Conservation (phyloP, 805 yeast genomes). For the Saccharomycopsis sp. region DNA sequence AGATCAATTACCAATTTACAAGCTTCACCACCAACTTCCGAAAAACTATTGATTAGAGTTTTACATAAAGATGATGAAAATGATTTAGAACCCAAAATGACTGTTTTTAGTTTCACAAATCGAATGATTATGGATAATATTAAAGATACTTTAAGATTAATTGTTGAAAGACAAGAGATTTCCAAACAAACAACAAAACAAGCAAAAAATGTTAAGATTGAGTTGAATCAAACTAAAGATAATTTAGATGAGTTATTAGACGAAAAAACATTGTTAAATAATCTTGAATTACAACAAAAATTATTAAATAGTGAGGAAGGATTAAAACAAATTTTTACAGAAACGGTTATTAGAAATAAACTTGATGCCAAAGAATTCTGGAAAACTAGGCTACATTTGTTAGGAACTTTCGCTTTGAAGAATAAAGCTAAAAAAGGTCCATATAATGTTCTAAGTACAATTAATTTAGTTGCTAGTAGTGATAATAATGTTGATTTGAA, state of each 20-base stretch:
- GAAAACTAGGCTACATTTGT: conserved; percentile 67
- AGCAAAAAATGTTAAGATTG: conserved; percentile 4
- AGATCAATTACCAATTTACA: conserved; percentile 41
- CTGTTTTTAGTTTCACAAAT: conserved; percentile 54
- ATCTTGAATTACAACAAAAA: conserved; percentile 70
- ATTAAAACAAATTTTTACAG: conserved; percentile 70
- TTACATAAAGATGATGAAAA: conserved; percentile 31
- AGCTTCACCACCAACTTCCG: conserved; percentile 58
- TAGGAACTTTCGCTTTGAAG: conserved; percentile 80
- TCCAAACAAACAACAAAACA: conserved; percentile 12
- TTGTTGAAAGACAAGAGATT: conserved; percentile 55
- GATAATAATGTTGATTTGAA: conserved; percentile 92
- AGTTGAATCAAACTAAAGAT: conserved; percentile 4
- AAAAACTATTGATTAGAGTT: conserved; percentile 56
- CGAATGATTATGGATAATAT: conserved; percentile 68
- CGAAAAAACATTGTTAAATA: conserved; percentile 48
- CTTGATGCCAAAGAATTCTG: conserved; percentile 79
- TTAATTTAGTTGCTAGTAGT: conserved; percentile 84
- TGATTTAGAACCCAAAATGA: conserved; percentile 22
- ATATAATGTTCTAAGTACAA: conserved; percentile 86
- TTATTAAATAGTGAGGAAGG: conserved; percentile 58
- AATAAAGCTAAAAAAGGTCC: conserved; percentile 84
- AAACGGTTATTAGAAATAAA: conserved; percentile 71
- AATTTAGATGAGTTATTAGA: conserved; percentile 39
- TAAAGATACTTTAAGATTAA: conserved; percentile 56